These are phyloP conservation scores for Didymellaceae sp. DNA, from an alignment of 2,329 filamentous ascomycete genomes.

Conservation along the genomic window DNA sequence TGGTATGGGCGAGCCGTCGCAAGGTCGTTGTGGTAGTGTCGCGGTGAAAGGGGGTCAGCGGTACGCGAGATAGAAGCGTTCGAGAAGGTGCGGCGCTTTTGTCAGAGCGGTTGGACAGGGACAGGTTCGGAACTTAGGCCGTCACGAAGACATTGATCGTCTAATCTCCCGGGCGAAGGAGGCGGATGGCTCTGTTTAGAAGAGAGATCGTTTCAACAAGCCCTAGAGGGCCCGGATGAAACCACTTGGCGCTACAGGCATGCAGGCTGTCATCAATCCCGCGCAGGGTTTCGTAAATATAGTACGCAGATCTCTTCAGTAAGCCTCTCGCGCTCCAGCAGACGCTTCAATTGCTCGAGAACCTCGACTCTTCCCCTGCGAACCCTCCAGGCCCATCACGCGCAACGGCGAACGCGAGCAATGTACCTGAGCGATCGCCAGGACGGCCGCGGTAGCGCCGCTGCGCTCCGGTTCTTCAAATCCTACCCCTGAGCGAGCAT, in stretches of 20 bases:
- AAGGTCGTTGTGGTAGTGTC: constrained; percentile 33
- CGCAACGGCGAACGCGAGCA: constrained; percentile 18
- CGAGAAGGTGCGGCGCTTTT: constrained; percentile 46
- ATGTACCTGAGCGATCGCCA: constrained; percentile 35
- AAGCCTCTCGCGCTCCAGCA: constrained; percentile 21
- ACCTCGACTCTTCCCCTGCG: constrained; percentile 4
- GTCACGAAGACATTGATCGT: constrained; percentile 50
- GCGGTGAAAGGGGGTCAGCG: constrained; percentile 36
- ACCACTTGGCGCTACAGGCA: constrained; percentile 47
- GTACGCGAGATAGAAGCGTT: constrained; percentile 41
- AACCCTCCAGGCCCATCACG: constrained; percentile 16
- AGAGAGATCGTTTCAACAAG: constrained; percentile 43
- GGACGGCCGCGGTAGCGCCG: constrained; percentile 36
- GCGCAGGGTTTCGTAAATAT: constrained; percentile 42
- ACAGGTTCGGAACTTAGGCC: constrained; percentile 43
- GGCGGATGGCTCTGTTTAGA: constrained; percentile 49
- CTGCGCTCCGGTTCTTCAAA: constrained; percentile 29
- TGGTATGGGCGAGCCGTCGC: constrained; percentile 40
- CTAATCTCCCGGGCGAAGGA: constrained; percentile 49
- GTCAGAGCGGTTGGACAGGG: constrained; percentile 38
- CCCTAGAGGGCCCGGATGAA: constrained; percentile 34
- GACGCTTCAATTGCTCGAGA: constrained; percentile 6
- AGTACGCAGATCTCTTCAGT: constrained; percentile 32
- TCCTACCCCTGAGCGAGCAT: constrained; percentile 23
- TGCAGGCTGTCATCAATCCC: constrained; percentile 42